phyloP scores from a whole-genome alignment of 108 stramenopile genomes.

The Pseudonitzschia pungens region DNA sequence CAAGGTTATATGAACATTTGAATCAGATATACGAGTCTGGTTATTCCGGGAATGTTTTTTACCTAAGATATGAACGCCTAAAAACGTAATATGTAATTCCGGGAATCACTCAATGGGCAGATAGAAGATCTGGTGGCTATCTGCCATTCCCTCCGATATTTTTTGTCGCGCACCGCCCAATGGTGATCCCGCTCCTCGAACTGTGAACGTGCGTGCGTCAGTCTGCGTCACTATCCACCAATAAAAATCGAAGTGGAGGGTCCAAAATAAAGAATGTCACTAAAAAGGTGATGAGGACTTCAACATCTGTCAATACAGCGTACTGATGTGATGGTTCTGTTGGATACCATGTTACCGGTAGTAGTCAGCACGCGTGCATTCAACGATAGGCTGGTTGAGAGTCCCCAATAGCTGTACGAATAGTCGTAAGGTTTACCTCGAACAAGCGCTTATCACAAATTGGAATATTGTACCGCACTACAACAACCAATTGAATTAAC shows the following conservation, averaged over 20 bases:
- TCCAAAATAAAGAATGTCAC: not conserved
- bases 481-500: conserved; percentile 10
- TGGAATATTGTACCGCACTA: not conserved
- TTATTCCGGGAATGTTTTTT: too few species aligned
- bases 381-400: not conserved
- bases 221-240: not conserved
- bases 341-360: not conserved
- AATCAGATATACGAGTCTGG: too few species aligned
- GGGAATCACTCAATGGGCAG: too few species aligned
- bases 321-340: not conserved
- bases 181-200: too few species aligned
- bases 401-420: too few species aligned
- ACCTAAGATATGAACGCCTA: too few species aligned
- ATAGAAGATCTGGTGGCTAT: too few species aligned
- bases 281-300: not conserved
- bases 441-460: not conserved
- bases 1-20: too few species aligned
- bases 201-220: not conserved
- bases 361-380: not conserved
- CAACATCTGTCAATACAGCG: not conserved
- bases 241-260: not conserved
- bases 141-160: too few species aligned
- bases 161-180: too few species aligned
- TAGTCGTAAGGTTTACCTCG: too few species aligned
- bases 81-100: too few species aligned